Base-by-base conservation (phyloP, 2,329 filamentous ascomycete species). In the Metarhizium album region DNA sequence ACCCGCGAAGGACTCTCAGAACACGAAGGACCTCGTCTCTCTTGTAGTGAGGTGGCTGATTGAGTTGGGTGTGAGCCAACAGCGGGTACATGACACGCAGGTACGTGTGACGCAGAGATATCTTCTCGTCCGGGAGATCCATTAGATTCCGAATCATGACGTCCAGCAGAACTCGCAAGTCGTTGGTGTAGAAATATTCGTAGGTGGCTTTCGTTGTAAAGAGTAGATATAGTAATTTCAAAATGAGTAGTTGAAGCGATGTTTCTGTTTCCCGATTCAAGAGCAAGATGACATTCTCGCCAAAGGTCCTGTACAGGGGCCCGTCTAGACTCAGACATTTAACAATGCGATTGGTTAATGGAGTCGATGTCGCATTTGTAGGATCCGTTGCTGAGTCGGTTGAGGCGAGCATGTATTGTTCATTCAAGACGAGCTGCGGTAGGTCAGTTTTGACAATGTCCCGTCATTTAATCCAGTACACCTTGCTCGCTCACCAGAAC, bases 151-250 rank as follows among this genome's bases (percentile, higher is more conserved):
- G 87, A 54, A 98, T 88, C 52, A 98, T 90, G 56, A 98, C 93
- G 63, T 98, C 93, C 45, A 97, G 77, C 16, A 98, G 79, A 4
- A 98, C 93, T 52, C 89, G 87, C 29, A 98, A 75, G 62, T 98
- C 93, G 64, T 98, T 98, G 27, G 90, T 96, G 68, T 97, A 98
- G 64, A 98, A 98, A 68, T 97, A 98, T 69, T 98, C 93, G 66
- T 93, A 89, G 0, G 93, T 98, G 16, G 86, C 80, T 51, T 82
- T 82, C 9, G 89, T 97, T 4, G 90, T 95, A 69, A 98, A 98
- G 9, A 98, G 78, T 35, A 98, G 80, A 68, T 97, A 98, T 27
- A 98, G 75, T 4, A 96, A 80, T 69, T 98, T 98, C 42, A 98
- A 76, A 53, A 97, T 97, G n/a, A 98, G 78, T 24, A 98, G 77